Evolutionary conservation across 2,329 filamentous ascomycete genomes (phyloP), one percentile per base, ranked within the genome.

Genomic region (Remersonia thermophila): DNA sequence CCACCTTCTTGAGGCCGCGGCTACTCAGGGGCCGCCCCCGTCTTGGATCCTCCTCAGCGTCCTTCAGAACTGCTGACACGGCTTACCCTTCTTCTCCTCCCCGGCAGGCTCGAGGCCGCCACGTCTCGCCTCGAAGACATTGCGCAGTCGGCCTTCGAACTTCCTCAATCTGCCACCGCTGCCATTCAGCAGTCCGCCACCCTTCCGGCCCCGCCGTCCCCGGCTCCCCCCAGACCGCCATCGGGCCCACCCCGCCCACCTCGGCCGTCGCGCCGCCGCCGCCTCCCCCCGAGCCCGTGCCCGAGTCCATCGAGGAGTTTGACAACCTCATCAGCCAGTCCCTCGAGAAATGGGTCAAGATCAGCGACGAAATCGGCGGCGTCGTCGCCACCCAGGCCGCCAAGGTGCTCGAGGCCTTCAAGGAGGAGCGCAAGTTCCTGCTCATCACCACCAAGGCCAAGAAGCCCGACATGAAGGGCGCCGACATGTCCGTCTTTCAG

Each of bases 121-220:
- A 98, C 91, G 35, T 91, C 86, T 46, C 80, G 91, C 40, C 76
- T 98, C 38, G 91, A 98, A 66, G 91, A 98, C 59, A 94, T 98
- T 54, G 89, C 91, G 31, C 77, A 83, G 47, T 80, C 84, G 12
- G 75, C 71, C 37, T 64, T 73, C 47, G 78, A 81, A 48, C 58
- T 71, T 3, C 68, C 69, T 37, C 69, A 63, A 52, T 66, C 64
- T 44, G 58, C 60, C 39, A 53, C 62, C 32, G 48, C 60, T 36
- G 51, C 58, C 7, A 50, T 59, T 10, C 56, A 55, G 11, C 43
- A 7, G 49, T 48, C 17, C 47, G 49, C 30, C 48, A 61, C n/a
- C 44, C 53, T 36, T 46, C 57, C 12, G 47, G 59, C 5, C 45
- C 56, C 32, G 5, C 58, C 57, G 43, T 58, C 52, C 29, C 51